Conservation (phyloP, 805 yeast genomes). For the Yarrowia sp. region DNA sequence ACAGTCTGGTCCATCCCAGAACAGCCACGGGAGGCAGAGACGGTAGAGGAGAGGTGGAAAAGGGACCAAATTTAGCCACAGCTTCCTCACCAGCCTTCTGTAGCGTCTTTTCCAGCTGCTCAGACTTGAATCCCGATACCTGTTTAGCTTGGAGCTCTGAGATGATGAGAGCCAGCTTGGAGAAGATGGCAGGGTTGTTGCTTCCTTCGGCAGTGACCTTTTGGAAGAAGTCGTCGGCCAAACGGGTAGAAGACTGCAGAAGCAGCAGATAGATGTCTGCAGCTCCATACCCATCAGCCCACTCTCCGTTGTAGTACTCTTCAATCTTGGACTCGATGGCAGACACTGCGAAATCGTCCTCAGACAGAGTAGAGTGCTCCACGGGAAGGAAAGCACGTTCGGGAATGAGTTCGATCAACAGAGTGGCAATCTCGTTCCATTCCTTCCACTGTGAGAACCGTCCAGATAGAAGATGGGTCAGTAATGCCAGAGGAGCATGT, state of each 20-base stretch:
- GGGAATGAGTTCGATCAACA: slow-evolving; percentile 64
- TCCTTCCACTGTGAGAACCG: slow-evolving; percentile 12
- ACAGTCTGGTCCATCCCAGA: slow-evolving; percentile 24
- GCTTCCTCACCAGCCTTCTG: slow-evolving; percentile 16
- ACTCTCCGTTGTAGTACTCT: slow-evolving; percentile 21
- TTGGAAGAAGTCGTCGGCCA: slow-evolving; percentile 25
- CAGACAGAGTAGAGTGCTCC: slow-evolving; percentile 52
- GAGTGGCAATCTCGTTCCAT: slow-evolving; percentile 50
- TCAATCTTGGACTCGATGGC: slow-evolving; percentile 41
- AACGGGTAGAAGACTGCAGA: background rate
- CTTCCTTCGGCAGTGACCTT: slow-evolving; percentile 10
- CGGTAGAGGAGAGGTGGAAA: slow-evolving; percentile 5
- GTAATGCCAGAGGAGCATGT: slow-evolving; percentile 75
- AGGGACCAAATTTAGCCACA: background rate
- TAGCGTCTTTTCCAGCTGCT: slow-evolving; percentile 8
- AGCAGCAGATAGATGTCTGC: slow-evolving; percentile 22
- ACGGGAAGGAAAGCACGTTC: slow-evolving; percentile 67
- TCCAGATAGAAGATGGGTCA: slow-evolving; percentile 45
- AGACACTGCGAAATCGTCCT: slow-evolving; percentile 42
- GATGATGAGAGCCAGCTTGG: slow-evolving; percentile 23
- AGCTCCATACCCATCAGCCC: slow-evolving; percentile 21
- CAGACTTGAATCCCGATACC: slow-evolving; percentile 23
- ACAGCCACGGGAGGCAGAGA: slow-evolving; percentile 33
- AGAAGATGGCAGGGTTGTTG: slow-evolving; percentile 36
- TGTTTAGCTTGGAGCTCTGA: slow-evolving; percentile 13